A percentile compares a stretch with the other conserved stretches of the same genome.
Evolutionary conservation across 768 basidiomycete species (phyloP).

Genomic region (Rhodosporidiobolus sp.): DNA sequence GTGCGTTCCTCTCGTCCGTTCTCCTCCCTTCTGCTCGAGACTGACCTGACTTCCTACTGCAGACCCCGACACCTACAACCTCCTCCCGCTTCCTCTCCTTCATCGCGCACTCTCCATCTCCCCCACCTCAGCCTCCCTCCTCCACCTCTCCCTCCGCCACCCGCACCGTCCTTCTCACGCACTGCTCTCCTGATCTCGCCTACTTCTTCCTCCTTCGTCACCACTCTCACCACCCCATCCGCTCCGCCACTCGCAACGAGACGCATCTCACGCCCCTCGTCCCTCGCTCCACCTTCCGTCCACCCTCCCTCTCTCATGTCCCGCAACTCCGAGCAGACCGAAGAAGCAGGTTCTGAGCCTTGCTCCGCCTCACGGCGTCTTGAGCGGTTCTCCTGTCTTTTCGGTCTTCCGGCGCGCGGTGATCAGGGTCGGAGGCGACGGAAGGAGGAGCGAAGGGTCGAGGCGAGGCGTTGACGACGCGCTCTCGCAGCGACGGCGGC

Average conservation of each 20-base stretch:
- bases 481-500: no score
- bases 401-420: no score
- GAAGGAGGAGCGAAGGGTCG: no score
- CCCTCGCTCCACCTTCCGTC: not conserved
- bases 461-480: no score
- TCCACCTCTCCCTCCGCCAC: not conserved
- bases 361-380: no score
- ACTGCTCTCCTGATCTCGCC: slow-evolving; percentile 4
- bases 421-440: no score
- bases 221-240: not conserved
- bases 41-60: not conserved
- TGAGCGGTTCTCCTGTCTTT: no score
- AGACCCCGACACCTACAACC: slow-evolving; percentile 27
- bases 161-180: not conserved
- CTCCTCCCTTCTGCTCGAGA: not conserved
- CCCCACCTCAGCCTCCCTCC: not conserved
- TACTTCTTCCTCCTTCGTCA: not conserved
- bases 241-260: not conserved
- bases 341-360: no score
- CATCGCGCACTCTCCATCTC: not conserved
- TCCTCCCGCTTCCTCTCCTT: not conserved
- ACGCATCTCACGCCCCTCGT: not conserved
- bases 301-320: not conserved
- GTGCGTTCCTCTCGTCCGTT: not conserved
- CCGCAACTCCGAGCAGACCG: no score